Percentiles rank a stretch among this genome's conserved stretches.
These are phyloP conservation scores for Clitoria ternatea DNA, from an alignment of 306 rosid genomes.

Conservation along the genomic window DNA sequence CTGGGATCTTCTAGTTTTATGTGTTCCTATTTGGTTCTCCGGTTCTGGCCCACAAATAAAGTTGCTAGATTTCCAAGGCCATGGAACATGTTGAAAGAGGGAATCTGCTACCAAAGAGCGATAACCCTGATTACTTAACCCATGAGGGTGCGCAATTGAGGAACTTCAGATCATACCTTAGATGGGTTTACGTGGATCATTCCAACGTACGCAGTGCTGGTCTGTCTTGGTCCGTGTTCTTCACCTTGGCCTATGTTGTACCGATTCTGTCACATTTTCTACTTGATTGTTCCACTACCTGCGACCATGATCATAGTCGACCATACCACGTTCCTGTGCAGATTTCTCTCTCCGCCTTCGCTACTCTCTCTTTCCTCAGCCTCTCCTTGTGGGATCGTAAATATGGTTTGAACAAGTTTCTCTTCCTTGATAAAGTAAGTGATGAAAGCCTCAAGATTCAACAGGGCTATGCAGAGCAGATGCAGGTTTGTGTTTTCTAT, in stretches of 20 bases:
- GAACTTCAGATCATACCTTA: constrained; percentile 46
- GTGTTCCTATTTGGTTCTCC: constrained; percentile 9
- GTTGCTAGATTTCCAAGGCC: neutral
- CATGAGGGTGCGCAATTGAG: constrained; percentile 40
- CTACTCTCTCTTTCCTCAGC: constrained; percentile 49
- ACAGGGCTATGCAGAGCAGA: constrained; percentile 45
- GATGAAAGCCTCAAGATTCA: constrained; percentile 58
- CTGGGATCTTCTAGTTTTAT: neutral
- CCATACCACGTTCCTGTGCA: constrained; percentile 77
- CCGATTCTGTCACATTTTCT: constrained; percentile 64
- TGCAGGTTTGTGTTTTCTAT: constrained; percentile 43
- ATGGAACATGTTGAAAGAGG: constrained; percentile 63
- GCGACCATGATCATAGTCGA: constrained; percentile 62
- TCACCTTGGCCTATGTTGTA: constrained; percentile 44
- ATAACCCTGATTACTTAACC: neutral
- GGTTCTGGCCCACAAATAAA: neutral
- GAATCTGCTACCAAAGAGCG: neutral
- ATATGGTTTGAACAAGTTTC: constrained; percentile 59
- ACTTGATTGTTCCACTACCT: constrained; percentile 51
- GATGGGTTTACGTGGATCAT: constrained; percentile 71
- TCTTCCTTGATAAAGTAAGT: constrained; percentile 60
- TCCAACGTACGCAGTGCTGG: constrained; percentile 39
- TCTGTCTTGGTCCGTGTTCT: constrained; percentile 67
- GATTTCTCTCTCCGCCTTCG: constrained; percentile 51
- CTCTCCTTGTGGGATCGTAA: constrained; percentile 59